These are phyloP conservation scores for Cryphonectria carpinicola DNA, from an alignment of 2,329 filamentous ascomycete genomes.

Conservation along the genomic window DNA sequence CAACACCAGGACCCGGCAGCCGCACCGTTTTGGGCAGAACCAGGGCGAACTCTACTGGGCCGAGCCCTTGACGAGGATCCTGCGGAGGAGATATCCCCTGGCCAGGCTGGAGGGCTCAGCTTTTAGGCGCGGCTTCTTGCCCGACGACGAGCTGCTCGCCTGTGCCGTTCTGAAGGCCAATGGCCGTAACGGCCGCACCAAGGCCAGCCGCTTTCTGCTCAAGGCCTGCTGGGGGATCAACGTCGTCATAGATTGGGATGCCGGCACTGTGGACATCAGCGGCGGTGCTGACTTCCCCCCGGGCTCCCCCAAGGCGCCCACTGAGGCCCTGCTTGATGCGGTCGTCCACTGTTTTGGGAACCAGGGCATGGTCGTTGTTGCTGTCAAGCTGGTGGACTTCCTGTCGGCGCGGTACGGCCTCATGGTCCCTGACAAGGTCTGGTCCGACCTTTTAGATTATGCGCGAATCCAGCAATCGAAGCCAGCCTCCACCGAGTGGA, in stretches of 20 bases:
- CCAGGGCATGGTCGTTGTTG: constrained; percentile 64
- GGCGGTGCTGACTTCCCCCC: constrained; percentile 46
- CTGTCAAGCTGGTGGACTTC: constrained; percentile 63
- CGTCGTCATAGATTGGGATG: constrained; percentile 16
- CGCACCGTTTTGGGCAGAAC: constrained; percentile 39
- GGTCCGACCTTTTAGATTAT: constrained; percentile 71
- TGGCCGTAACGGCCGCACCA: constrained; percentile 42
- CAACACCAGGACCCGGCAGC: constrained; percentile 23
- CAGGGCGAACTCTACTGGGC: constrained; percentile 31
- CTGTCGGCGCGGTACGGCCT: constrained; percentile 65
- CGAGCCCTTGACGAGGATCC: constrained; percentile 37
- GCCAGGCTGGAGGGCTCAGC: constrained; percentile 4
- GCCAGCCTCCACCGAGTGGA: constrained; percentile 43
- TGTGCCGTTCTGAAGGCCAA: constrained; percentile 49
- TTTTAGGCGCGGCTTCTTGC: neutral
- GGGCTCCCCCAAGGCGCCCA: constrained; percentile 62
- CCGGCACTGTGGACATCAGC: constrained; percentile 33
- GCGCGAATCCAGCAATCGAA: constrained; percentile 59
- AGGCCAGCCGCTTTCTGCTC: constrained; percentile 40
- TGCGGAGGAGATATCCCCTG: constrained; percentile 35
- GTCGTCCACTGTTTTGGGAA: constrained; percentile 72
- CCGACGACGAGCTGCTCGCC: constrained; percentile 42
- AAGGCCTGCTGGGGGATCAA: constrained; percentile 36
- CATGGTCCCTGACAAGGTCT: constrained; percentile 59
- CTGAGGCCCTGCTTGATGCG: constrained; percentile 60